Percentiles rank a stretch among this genome's conserved stretches.
Evolutionary conservation across 192 early-diverging fungal genomes (phyloP).

Genomic region (Coemansia sp.): DNA sequence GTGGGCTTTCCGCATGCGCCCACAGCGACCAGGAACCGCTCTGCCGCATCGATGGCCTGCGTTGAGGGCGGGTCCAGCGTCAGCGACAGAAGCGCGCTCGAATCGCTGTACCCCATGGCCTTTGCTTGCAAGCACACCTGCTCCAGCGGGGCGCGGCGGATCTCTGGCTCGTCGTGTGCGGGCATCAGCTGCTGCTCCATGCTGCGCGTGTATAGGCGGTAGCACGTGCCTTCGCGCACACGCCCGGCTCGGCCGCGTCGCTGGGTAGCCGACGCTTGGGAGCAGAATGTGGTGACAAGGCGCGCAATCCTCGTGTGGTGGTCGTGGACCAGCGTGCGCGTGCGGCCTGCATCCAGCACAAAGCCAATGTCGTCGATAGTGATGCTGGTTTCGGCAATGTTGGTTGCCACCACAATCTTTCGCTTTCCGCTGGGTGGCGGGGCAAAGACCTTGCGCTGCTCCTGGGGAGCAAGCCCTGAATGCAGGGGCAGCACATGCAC

Average conservation of each 20-base stretch:
- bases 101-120: conserved; percentile 63
- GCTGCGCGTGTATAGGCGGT: conserved; percentile 64
- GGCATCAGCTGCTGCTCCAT: conserved; percentile 58
- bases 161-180: conserved; percentile 69
- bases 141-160: conserved; percentile 78
- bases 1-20: conserved; percentile 56
- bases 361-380: conserved; percentile 71
- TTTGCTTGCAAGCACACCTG: conserved; percentile 76
- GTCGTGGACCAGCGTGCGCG: conserved; percentile 63
- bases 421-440: conserved; percentile 57
- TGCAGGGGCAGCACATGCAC: conserved; percentile 61
- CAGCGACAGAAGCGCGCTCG: conserved; percentile 56
- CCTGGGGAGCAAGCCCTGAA: conserved; percentile 54
- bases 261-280: conserved; percentile 63
- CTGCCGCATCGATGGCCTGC: conserved; percentile 58
- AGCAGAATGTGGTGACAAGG: conserved; percentile 55
- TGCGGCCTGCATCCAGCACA: conserved; percentile 70
- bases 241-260: conserved; percentile 85
- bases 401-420: conserved; percentile 88
- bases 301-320: conserved; percentile 60
- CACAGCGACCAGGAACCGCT: conserved; percentile 59
- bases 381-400: conserved; percentile 76
- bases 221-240: conserved; percentile 73
- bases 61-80: conserved; percentile 70
- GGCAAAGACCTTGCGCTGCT: conserved; percentile 57